Base-by-base conservation (phyloP, 257 asterid genomes). In the Oldenlandia corymbosa region DNA sequence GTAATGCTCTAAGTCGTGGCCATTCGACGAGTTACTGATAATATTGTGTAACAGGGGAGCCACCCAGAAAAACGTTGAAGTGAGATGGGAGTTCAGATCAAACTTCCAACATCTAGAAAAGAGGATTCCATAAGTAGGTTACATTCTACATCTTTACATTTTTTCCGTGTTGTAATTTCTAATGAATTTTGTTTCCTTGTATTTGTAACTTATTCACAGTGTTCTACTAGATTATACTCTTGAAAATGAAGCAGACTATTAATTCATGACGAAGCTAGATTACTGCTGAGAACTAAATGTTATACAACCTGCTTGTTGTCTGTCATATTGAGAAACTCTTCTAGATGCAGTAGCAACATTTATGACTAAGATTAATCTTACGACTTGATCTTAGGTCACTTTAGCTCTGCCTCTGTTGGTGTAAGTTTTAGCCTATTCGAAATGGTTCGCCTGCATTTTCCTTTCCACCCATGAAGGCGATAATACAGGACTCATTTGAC, bases 381-480 rank as follows among this genome's bases (percentile, higher is more conserved):
- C 30, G 41, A 54, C 41, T 54, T n/a, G n/a, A 54, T 16, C 41
- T 43, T 4, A 43, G 12, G 48, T 43, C 18, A 43, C 5, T 34
- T 9, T 34, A 9, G 11, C n/a, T 43, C 53, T 47, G 26, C 17
- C 3, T 20, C 42, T 30, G 12, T 28, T 28, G n/a, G n/a, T 18
- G 36, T 17, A 59, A 7, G 10, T 5, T 27, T 67, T 61, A 18
- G 52, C 31, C 66, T 66, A 70, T 34, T 71, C 65, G 68, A 76
- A 74, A 43, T 77, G 74, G 61, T 71, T 66, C 16, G 79, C 79
- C 37, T 78, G 83, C 66, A 86, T 83, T 79, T 81, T 86, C 83
- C 73, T 83, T 83, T 79, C 88, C 17, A 83, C 94, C 94, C 90
- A 86, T 2, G 88, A 84, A 71, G 94, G 94, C 6, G 94, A 86